Evolutionary conservation across 331 rosid genomes (phyloP), one percentile per base, ranked within the genome.

Genomic region (Spiraea crenata): DNA sequence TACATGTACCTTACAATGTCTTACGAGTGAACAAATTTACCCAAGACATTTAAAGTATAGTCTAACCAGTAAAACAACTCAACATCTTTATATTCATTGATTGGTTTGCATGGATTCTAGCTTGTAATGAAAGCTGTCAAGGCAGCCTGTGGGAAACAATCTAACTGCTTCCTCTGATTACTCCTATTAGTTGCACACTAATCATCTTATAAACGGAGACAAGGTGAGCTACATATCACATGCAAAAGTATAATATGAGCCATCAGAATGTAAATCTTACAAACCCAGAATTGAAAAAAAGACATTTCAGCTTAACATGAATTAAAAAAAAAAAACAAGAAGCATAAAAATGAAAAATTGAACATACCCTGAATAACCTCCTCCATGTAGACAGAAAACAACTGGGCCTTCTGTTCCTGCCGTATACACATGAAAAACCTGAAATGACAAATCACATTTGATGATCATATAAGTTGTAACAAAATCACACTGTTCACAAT

Each of bases 331-430:
- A 5, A 40, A 69, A 39, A 38, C n/a, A 31, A 0, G n/a, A n/a
- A n/a, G n/a, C n/a, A n/a, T n/a, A 45, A 42, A 45, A 47, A 69
- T 46, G 19, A 39, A 38, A 20, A 20, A 20, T 5, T 45, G 13
- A 73, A 25, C 88, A 81, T 86, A 93, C 99, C 99, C 99, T 45
- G 92, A 89, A 78, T 80, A 91, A 59, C 99, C 99, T 56, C 99
- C 99, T 76, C 99, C 97, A 57, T 93, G 99, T 31, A 93, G 84
- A 81, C 95, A 93, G 75, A 93, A 87, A 11, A 93, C 92, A 75
- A 93, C 96, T 0, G 99, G 97, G 0, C 99, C 99, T 79, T 93
- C 99, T 39, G 86, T 85, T 89, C 99, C 97, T 42, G 97, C 96
- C 88, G 64, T 82, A 77, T 91, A 93, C 61, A 93, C 84, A 87